Evolutionary conservation across 2,329 filamentous ascomycete genomes (phyloP).

Genomic region (Penicillium sp.): DNA sequence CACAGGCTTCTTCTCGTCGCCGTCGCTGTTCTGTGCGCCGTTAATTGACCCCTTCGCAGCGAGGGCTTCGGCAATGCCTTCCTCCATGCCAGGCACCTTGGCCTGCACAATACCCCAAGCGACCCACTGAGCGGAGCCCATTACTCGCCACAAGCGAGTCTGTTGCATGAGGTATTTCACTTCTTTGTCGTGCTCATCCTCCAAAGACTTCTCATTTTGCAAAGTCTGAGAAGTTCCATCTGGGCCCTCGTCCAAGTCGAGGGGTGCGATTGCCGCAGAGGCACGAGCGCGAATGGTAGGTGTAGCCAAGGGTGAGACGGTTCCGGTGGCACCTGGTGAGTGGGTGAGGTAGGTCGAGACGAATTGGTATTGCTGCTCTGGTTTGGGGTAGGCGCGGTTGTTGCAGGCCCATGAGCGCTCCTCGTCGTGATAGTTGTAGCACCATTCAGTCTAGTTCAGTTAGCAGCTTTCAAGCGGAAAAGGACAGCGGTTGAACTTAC

Average conservation of each 20-base stretch:
- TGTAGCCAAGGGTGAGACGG: slow-evolving; percentile 28
- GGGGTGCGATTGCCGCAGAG: slow-evolving; percentile 58
- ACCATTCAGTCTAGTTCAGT: slow-evolving; percentile 73
- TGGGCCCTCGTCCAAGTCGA: slow-evolving; percentile 78
- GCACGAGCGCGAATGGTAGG: slow-evolving; percentile 55
- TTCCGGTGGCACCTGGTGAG: slow-evolving; percentile 52
- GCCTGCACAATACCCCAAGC: slow-evolving; percentile 97
- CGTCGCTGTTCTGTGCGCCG: slow-evolving; percentile 21
- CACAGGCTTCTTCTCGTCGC: slow-evolving; percentile 22
- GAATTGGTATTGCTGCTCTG: slow-evolving; percentile 81
- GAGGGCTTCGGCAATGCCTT: slow-evolving; percentile 30
- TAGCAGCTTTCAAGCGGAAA: slow-evolving; percentile 5
- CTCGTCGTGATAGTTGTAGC: slow-evolving; percentile 91
- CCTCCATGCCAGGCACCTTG: slow-evolving; percentile 73
- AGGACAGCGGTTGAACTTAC: slow-evolving; percentile 45
- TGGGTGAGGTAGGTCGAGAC: slow-evolving; percentile 86
- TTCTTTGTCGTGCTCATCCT: slow-evolving; percentile 67
- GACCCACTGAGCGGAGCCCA: slow-evolving; percentile 88
- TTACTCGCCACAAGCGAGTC: slow-evolving; percentile 79
- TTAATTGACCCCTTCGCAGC: slow-evolving; percentile 17
- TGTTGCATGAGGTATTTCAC: slow-evolving; percentile 74
- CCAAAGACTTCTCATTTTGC: slow-evolving; percentile 63
- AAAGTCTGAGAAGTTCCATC: slow-evolving; percentile 51
- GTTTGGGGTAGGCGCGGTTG: slow-evolving; percentile 69
- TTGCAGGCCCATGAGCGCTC: slow-evolving; percentile 68